Conservation (phyloP, 805 yeast genomes). For the Metschnikowia lachancei region DNA sequence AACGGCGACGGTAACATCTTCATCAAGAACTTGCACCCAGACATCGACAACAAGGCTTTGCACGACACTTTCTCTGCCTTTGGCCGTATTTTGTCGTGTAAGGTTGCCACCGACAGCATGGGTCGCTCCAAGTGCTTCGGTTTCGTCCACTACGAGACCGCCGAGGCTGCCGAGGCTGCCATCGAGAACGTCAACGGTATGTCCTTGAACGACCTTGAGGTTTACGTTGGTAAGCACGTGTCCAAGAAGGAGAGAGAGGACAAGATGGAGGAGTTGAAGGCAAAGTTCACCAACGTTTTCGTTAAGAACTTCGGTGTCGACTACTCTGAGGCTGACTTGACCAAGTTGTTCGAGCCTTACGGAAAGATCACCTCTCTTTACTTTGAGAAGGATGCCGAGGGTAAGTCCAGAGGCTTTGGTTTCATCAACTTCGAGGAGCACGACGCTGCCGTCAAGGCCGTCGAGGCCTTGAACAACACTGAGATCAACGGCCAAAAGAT, state of each 20-base stretch:
- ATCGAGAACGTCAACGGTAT: slow-evolving; percentile 97
- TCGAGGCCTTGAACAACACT: slow-evolving; percentile 83
- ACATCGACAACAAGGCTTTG: slow-evolving; percentile 96
- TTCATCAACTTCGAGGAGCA: slow-evolving; percentile 89
- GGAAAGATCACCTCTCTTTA: slow-evolving; percentile 84
- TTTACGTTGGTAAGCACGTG: slow-evolving; percentile 91
- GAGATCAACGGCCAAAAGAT: slow-evolving; percentile 83
- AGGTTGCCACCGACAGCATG: slow-evolving; percentile 90
- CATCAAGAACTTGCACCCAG: slow-evolving; percentile 98
- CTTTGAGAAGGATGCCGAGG: slow-evolving; percentile 77
- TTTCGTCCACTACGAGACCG: slow-evolving; percentile 92
- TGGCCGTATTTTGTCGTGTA: slow-evolving; percentile 93
- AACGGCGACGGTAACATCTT: slow-evolving; percentile 94
- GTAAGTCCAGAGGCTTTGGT: slow-evolving; percentile 93
- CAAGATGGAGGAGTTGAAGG: slow-evolving; percentile 83
- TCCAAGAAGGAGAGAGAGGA: slow-evolving; percentile 92
- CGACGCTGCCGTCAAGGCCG: slow-evolving; percentile 85
- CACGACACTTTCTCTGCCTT: slow-evolving; percentile 97
- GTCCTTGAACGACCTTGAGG: slow-evolving; percentile 94
- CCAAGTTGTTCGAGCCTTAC: slow-evolving; percentile 63
- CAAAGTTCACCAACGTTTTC: slow-evolving; percentile 93
- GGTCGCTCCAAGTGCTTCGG: slow-evolving; percentile 96
- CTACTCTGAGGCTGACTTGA: slow-evolving; percentile 67
- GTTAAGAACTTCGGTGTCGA: slow-evolving; percentile 84
- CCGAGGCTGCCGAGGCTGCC: slow-evolving; percentile 90